Conservation (phyloP, 2,329 filamentous ascomycete genomes). For the Chaetothyriales sp. region DNA sequence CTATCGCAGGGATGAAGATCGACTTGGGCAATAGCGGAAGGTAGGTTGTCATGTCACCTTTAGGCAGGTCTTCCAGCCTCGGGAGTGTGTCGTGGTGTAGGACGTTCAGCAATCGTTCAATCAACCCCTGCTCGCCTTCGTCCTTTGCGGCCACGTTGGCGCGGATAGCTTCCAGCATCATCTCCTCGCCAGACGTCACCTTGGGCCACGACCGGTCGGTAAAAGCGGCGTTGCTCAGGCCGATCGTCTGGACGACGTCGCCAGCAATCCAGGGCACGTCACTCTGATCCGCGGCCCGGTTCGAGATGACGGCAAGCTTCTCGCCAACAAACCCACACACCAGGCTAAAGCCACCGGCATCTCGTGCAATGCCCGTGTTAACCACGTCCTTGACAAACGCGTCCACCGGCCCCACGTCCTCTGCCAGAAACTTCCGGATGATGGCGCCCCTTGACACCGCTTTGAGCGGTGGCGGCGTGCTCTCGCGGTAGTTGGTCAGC, state of each 20-base stretch:
- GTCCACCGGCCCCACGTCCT: slow-evolving; percentile 30
- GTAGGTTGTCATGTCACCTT: slow-evolving; percentile 41
- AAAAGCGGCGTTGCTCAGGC: slow-evolving; percentile 48
- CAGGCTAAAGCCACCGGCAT: slow-evolving; percentile 51
- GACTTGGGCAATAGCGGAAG: slow-evolving; percentile 44
- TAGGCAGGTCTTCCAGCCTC: slow-evolving; percentile 21
- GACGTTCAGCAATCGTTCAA: slow-evolving; percentile 39
- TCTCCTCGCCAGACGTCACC: slow-evolving; percentile 42
- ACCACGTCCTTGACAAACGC: slow-evolving; percentile 43
- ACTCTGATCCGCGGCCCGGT: slow-evolving; percentile 41
- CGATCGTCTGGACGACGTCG: slow-evolving; percentile 38
- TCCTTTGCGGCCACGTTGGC: slow-evolving; percentile 27
- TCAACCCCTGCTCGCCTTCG: slow-evolving; percentile 36
- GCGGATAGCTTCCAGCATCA: slow-evolving; percentile 37
- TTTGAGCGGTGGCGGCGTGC: slow-evolving; percentile 32
- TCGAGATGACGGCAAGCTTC: slow-evolving; percentile 47
- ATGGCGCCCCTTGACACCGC: slow-evolving; percentile 43
- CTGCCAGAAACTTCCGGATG: slow-evolving; percentile 45
- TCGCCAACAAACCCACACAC: slow-evolving; percentile 44
- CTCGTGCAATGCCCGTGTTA: slow-evolving; percentile 39
- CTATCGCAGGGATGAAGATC: slow-evolving; percentile 47
- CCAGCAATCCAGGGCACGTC: slow-evolving; percentile 40
- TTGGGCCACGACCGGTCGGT: slow-evolving; percentile 49
- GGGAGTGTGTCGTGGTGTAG: slow-evolving; percentile 45
- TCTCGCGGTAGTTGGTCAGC: slow-evolving; percentile 52